phyloP scores from a whole-genome alignment of 371 early-diverging fungal genomes.

The Haplosporangium sp. region DNA sequence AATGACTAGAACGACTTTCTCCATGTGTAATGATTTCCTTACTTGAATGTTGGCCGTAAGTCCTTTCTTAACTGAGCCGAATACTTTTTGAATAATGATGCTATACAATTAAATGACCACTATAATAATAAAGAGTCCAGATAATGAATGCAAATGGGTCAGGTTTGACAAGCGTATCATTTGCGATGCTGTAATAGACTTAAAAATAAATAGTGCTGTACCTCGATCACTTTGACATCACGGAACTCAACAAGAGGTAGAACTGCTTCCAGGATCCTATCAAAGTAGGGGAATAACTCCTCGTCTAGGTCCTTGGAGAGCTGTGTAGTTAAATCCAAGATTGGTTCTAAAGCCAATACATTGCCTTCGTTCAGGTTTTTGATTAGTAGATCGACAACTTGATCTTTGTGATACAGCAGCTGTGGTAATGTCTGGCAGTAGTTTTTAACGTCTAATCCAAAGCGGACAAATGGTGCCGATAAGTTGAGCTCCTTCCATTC shows the following conservation, averaged over 20 bases:
- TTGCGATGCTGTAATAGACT: neutral
- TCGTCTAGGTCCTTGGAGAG: conserved; percentile 92
- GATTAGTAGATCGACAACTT: conserved; percentile 76
- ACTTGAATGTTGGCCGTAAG: conserved; percentile 77
- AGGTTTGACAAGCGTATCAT: neutral
- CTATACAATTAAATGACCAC: conserved; percentile 88
- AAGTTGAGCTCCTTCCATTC: conserved; percentile 90
- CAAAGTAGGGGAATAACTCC: conserved; percentile 89
- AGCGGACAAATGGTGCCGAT: conserved; percentile 82
- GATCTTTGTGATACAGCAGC: conserved; percentile 89
- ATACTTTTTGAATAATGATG: conserved; percentile 92
- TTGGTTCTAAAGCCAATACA: conserved; percentile 78
- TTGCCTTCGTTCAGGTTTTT: conserved; percentile 70
- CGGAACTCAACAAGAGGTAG: conserved; percentile 72
- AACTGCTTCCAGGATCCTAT: conserved; percentile 69
- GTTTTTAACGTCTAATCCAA: conserved; percentile 72
- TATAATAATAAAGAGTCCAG: conserved; percentile 31
- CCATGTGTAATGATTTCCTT: conserved; percentile 12
- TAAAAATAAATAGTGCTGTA: conserved; percentile 32
- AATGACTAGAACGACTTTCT: no score
- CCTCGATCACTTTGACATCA: conserved; percentile 84
- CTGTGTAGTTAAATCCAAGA: conserved; percentile 76
- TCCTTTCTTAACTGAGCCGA: conserved; percentile 75
- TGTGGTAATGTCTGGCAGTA: conserved; percentile 83
- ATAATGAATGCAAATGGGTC: no score